A percentile compares a stretch with the other conserved stretches of the same genome.
Conservation (phyloP, 768 basidiomycete species). For the Leccinum subgranulosum region DNA sequence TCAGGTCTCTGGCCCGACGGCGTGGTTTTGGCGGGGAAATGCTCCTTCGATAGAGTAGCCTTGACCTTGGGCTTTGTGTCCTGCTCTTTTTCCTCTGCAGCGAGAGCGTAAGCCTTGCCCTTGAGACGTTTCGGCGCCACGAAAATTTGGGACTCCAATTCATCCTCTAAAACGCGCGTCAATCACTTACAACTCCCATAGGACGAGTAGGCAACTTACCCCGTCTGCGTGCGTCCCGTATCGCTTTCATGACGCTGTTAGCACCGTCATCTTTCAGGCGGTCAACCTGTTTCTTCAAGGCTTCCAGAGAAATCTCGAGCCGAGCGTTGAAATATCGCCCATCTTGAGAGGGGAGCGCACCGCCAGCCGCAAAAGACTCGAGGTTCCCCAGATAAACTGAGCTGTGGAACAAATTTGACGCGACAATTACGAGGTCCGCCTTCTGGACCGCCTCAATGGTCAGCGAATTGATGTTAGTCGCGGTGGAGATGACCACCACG, state of each 20-base stretch:
- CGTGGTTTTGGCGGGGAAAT: constrained; percentile 26
- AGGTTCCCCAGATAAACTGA: constrained; percentile 74
- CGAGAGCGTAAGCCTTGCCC: constrained; percentile 71
- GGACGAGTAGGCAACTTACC: constrained; percentile 39
- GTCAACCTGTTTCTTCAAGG: constrained; percentile 65
- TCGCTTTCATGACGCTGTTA: constrained; percentile 55
- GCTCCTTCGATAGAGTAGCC: constrained; percentile 14
- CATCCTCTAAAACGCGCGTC: constrained; percentile 40
- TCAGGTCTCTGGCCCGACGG: constrained; percentile 49
- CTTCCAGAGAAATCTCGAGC: constrained; percentile 57
- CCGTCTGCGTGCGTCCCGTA: constrained; percentile 57
- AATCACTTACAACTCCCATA: neutral
- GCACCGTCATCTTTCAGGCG: constrained; percentile 65
- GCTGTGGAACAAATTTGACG: constrained; percentile 84
- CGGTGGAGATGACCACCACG: constrained; percentile 64
- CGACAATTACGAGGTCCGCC: constrained; percentile 84
- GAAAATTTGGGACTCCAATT: constrained; percentile 44
- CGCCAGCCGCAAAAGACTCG: constrained; percentile 63
- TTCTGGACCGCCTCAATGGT: constrained; percentile 73
- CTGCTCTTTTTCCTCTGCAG: constrained; percentile 38
- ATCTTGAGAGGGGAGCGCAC: constrained; percentile 68
- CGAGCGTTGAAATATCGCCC: constrained; percentile 90
- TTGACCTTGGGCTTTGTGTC: constrained; percentile 16
- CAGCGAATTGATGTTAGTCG: constrained; percentile 64
- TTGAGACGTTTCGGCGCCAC: constrained; percentile 64